Percentiles rank a stretch among this genome's conserved stretches.
These are phyloP conservation scores for Withania somnifera DNA, from an alignment of 305 asterid genomes.

Conservation along the genomic window DNA sequence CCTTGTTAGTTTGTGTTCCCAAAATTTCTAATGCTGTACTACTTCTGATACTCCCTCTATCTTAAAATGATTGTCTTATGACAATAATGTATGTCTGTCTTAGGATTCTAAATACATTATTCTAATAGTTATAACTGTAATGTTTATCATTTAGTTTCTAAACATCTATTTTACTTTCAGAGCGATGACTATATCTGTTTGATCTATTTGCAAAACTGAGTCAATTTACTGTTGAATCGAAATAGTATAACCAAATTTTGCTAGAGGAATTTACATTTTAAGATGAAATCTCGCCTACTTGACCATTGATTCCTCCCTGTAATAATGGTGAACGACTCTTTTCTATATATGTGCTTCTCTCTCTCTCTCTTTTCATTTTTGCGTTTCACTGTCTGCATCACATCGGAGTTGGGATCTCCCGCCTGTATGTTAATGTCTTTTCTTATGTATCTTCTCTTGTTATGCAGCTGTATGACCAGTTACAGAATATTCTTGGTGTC, in stretches of 20 bases:
- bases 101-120: not conserved
- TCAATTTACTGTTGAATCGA: not conserved
- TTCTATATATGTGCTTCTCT: not conserved
- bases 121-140: not conserved
- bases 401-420: not conserved
- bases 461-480: conserved; percentile 61
- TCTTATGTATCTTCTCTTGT: conserved; percentile 3
- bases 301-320: not conserved
- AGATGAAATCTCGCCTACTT: not conserved
- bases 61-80: not conserved
- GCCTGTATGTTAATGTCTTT: not conserved
- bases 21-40: not conserved
- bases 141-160: not conserved
- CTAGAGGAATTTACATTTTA: not conserved
- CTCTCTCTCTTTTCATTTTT: not conserved
- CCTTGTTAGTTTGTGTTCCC: not conserved
- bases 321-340: not conserved
- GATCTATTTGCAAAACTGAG: not conserved
- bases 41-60: not conserved
- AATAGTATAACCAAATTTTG: not conserved
- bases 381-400: not conserved
- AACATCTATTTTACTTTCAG: not conserved
- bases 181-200: not conserved
- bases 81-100: not conserved
- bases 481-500: conserved; percentile 79